Percentiles rank a stretch among this genome's conserved stretches.
Conservation (phyloP, 2,329 filamentous ascomycete genomes). For the Fusarium oligoseptatum region DNA sequence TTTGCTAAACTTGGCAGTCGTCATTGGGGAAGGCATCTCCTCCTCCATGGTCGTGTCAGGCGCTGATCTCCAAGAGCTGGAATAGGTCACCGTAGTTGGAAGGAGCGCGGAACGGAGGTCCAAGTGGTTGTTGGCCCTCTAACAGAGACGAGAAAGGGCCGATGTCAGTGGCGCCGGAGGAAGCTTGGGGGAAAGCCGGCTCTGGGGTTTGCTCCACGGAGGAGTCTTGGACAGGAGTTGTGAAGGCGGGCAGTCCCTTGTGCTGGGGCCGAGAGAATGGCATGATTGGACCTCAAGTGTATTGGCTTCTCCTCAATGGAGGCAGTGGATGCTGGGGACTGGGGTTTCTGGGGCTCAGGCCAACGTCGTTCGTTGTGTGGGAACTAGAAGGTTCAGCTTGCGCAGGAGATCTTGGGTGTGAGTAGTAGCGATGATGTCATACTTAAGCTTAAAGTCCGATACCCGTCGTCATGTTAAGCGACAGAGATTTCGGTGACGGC, state of each 20-base stretch:
- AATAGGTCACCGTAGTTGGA: slow-evolving; percentile 1
- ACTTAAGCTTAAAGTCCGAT: slow-evolving; percentile 43
- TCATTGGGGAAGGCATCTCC: slow-evolving; percentile 40
- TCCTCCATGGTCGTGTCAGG: slow-evolving; percentile 9
- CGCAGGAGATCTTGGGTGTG: slow-evolving; percentile 1
- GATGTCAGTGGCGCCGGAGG: slow-evolving; percentile 44
- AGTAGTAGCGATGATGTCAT: slow-evolving; percentile 39
- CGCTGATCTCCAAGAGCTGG: slow-evolving; percentile 26
- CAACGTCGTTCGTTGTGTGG: neutral
- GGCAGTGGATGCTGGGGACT: slow-evolving; percentile 17
- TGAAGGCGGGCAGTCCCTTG: slow-evolving; percentile 14
- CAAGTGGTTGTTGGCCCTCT: slow-evolving; percentile 30
- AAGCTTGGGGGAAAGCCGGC: slow-evolving; percentile 17
- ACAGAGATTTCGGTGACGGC: slow-evolving; percentile 25
- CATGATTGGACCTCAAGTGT: slow-evolving; percentile 20
- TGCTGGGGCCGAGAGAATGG: slow-evolving; percentile 3
- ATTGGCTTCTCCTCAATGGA: slow-evolving; percentile 32
- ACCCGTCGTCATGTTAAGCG: slow-evolving; percentile 24
- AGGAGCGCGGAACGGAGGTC: slow-evolving; percentile 14
- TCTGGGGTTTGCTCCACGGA: slow-evolving; percentile 29
- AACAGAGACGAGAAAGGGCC: slow-evolving; percentile 42
- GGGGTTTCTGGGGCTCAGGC: slow-evolving; percentile 29
- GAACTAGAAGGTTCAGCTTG: neutral
- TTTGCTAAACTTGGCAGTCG: slow-evolving; percentile 46
- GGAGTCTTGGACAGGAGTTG: neutral